Conservation (phyloP, 306 rosid genomes). For the Canavalia ensiformis region DNA sequence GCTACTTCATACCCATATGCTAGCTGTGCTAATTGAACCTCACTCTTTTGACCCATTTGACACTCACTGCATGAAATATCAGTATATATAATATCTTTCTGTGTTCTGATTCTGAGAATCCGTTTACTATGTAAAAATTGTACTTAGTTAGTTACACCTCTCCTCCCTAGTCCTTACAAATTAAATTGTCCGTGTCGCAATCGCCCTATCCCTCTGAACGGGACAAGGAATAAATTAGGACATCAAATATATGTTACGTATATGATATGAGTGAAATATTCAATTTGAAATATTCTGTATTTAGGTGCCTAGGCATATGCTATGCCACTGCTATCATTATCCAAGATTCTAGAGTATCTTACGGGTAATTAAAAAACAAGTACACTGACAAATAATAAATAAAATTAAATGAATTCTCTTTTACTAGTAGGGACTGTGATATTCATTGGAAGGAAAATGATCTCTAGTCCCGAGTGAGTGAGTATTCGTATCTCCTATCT, state of each 20-base stretch:
- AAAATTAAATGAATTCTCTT: neutral
- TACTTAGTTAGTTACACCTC: constrained; percentile 43
- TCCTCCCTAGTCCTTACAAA: neutral
- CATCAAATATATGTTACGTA: no score
- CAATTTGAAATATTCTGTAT: no score
- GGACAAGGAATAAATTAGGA: neutral
- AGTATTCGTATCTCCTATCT: neutral
- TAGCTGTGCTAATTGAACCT: neutral
- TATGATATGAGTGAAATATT: no score
- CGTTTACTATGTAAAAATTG: constrained; percentile 1
- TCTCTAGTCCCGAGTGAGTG: constrained; percentile 51
- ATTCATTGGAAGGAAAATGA: constrained; percentile 9
- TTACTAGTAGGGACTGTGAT: neutral
- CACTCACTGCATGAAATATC: neutral
- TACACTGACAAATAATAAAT: constrained; percentile 1
- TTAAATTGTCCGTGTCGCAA: constrained; percentile 16
- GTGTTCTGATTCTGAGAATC: constrained; percentile 1
- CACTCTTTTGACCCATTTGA: constrained; percentile 25
- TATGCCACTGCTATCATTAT: neutral
- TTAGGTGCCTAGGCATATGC: neutral
- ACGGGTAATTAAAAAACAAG: neutral
- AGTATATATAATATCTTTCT: neutral
- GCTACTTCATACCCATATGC: neutral
- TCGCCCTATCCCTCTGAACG: neutral
- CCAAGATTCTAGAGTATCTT: constrained; percentile 1